Evolutionary conservation across 441 rosid genomes (phyloP), one percentile per base, ranked within the genome.

Genomic region (Bruguiera hainesii): DNA sequence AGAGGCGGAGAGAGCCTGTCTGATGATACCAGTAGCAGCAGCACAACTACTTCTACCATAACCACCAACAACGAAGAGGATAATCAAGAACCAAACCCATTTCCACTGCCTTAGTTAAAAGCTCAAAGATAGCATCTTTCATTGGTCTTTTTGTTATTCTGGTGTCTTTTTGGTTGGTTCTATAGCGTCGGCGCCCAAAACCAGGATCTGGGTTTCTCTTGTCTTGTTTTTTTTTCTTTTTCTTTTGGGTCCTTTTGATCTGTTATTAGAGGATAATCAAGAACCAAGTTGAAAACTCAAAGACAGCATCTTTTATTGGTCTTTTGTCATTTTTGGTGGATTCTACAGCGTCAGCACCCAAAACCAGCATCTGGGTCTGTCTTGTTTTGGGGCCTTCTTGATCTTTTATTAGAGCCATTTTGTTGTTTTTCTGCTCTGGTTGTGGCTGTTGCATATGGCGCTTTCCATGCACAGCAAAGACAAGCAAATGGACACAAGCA

Each of bases 401-500:
- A 28, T 57, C 23, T 65, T 49, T 42, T 57, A 16, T 51, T 67
- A n/a, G 63, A 57, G 21, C 37, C 30, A 56, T 19, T 56, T 53
- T 59, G 62, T 0, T 49, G 9, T 42, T 13, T 42, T 11, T 42
- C 15, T 18, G 3, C 28, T 21, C 49, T 49, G 56, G 61, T 57
- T 21, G 57, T 56, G 58, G 37, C 60, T 61, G 19, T 48, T 42
- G 26, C 56, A 48, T 66, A 93, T 90, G 98, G 87, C 91, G 65
- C 77, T 89, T 55, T 65, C 83, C 64, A 80, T 87, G 84, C 87
- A 86, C 74, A 82, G 50, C 67, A 73, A 58, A 26, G 82, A 78
- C 71, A 82, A 71, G 76, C 87, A 86, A 69, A 82, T 91, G 84
- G 98, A 93, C 70, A 50, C 79, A 20, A 84, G 88, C 71, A 93